A percentile compares a stretch with the other conserved stretches of the same genome.
phyloP scores from a whole-genome alignment of 805 yeast species.

The Tetrapisispora pingtungensis region DNA sequence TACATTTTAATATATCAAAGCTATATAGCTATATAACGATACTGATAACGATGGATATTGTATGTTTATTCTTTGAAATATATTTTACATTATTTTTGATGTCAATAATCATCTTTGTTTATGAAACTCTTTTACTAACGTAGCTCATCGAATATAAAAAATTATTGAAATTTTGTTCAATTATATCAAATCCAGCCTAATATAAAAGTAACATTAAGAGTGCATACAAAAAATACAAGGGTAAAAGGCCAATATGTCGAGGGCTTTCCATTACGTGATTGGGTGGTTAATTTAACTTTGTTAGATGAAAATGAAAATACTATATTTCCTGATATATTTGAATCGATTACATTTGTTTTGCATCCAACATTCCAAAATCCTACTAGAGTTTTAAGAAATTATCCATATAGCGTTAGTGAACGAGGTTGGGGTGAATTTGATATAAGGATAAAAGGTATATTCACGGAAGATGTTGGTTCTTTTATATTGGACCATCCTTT shows the following conservation, averaged over 20 bases:
- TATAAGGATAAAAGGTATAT: slow-evolving; percentile 61
- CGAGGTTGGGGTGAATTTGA: slow-evolving; percentile 98
- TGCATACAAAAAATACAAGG: slow-evolving; percentile 73
- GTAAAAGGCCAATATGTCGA: slow-evolving; percentile 43
- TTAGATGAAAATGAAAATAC: slow-evolving; percentile 71
- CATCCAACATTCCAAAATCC: slow-evolving; percentile 93
- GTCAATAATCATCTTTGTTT: too few species aligned
- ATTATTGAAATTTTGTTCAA: neutral
- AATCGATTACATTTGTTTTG: slow-evolving; percentile 75
- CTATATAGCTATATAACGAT: neutral
- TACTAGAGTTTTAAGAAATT: slow-evolving; percentile 54
- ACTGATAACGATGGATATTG: neutral
- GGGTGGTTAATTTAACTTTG: slow-evolving; percentile 69
- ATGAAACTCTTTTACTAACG: neutral
- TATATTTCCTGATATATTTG: slow-evolving; percentile 71
- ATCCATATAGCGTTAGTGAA: slow-evolving; percentile 79
- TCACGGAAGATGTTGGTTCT: slow-evolving; percentile 75
- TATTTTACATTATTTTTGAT: too few species aligned
- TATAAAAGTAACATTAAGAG: slow-evolving; percentile 69
- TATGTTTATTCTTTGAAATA: too few species aligned
- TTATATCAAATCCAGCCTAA: too few species aligned
- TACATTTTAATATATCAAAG: neutral
- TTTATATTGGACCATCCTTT: slow-evolving; percentile 73
- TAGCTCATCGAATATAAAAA: neutral
- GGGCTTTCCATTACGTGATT: slow-evolving; percentile 81